Percentiles rank a stretch among this genome's conserved stretches.
phyloP scores from a whole-genome alignment of 345 rosid species.

The Corchorus capsularis region DNA sequence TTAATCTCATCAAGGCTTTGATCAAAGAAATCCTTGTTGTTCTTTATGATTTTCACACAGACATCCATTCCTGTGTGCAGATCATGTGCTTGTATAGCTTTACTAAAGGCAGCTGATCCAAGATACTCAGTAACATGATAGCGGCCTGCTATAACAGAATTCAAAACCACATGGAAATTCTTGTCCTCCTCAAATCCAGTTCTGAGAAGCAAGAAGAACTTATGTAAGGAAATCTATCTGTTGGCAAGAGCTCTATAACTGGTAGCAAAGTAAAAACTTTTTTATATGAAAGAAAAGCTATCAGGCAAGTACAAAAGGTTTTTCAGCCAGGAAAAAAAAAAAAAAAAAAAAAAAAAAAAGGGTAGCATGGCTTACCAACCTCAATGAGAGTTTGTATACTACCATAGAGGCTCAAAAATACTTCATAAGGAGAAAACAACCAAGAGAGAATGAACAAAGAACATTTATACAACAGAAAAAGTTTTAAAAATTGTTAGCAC shows the following conservation, averaged over 20 bases:
- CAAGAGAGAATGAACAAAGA: neutral
- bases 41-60: conserved; percentile 95
- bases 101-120: conserved; percentile 99
- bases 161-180: conserved; percentile 92
- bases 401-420: neutral
- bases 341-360: neutral
- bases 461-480: conserved; percentile 4
- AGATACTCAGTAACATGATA: conserved; percentile 99
- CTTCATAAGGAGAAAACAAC: neutral
- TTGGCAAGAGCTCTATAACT: conserved; percentile 6
- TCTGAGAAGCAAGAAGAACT: conserved; percentile 47
- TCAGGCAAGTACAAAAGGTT: neutral
- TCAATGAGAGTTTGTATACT: neutral
- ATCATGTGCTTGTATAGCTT: conserved; percentile 99
- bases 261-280: neutral
- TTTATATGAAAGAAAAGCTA: neutral
- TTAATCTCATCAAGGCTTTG: conserved; percentile 99
- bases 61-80: conserved; percentile 98
- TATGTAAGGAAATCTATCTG: conserved; percentile 19
- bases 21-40: conserved; percentile 99
- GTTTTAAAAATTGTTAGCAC: conserved; percentile 8
- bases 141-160: conserved; percentile 95
- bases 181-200: conserved; percentile 99
- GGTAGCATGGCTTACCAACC: conserved; percentile 17
- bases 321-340: neutral